Evolutionary conservation across 163 green algal species (phyloP).

Genomic region (Botryococcus braunii): DNA sequence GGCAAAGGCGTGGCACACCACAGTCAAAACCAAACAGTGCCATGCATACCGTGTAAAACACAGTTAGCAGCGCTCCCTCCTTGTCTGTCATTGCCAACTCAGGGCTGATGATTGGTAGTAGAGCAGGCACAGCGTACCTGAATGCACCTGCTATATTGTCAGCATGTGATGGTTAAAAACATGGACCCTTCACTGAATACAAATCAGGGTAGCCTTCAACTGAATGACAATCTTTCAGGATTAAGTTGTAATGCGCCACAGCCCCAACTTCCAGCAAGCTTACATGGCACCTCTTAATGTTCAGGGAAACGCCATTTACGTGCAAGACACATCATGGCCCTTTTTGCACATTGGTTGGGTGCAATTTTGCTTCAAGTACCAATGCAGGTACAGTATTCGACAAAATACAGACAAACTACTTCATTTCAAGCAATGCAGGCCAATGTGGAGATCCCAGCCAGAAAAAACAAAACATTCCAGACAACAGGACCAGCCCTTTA

Average conservation of each 20-base stretch:
- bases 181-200: background rate
- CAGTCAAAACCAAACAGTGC: too few species aligned
- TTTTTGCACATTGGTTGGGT: too few species aligned
- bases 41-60: conserved; percentile 59
- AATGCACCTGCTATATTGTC: too few species aligned
- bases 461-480: background rate
- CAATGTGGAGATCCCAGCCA: background rate
- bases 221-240: background rate
- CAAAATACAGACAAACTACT: background rate
- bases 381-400: background rate
- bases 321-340: too few species aligned
- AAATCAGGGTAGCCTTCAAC: background rate
- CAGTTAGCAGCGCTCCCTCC: conserved; percentile 66
- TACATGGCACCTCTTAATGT: background rate
- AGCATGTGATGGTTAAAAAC: background rate
- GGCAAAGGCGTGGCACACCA: too few species aligned
- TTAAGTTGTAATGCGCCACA: background rate
- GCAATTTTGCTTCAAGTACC: background rate
- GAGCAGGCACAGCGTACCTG: conserved; percentile 66
- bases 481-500: background rate
- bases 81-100: conserved; percentile 62
- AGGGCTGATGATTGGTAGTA: conserved; percentile 69
- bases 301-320: background rate
- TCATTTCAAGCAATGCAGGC: background rate
- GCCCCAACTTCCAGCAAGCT: background rate